Evolutionary conservation across 352 stramenopile genomes (phyloP), one percentile per base, ranked within the genome.

Genomic region (Phytophthora pistaciae): DNA sequence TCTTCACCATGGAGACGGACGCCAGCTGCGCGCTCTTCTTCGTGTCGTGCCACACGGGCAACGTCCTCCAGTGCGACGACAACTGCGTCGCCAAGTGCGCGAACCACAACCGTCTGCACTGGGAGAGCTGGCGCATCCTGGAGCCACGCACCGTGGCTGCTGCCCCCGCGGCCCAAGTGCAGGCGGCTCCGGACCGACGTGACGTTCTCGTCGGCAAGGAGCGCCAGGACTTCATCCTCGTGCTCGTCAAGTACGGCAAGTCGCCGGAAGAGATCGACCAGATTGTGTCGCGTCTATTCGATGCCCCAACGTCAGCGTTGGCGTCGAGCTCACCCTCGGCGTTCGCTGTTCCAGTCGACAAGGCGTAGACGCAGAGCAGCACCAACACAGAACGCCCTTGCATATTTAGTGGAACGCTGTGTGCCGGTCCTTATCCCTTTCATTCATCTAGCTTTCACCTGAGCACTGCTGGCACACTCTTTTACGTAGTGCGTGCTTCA

Each of bases 1-100:
- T 68, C 21, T 84, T 84, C 57, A 70, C 33, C 23, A 79, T 84
- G 54, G 77, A 84, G 48, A 79, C 69, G 16, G 70, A 77, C 57
- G 57, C 48, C 3, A 25, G 56, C 18, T 68, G 66, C 14, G 50
- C 27, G 13, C 60, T 81, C 7, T 74, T 71, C 60, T 81, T 81
- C 49, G 70, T 81, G n/a, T 84, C 73, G 8, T 68, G 56, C 52
- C 59, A 71, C 57, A 78, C 60, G 31, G 70, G 73, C 6, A 79
- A 72, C 20, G 58, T 70, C 13, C 70, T 81, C 6, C 63, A 81
- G n/a, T 79, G 56, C 25, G 52, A 74, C 29, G 36, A 59, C 20
- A 56, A 58, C 3, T 21, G 33, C 13, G 48, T 64, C 31, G 73
- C 57, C 25, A 70, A 70, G 23, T 81, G 77, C n/a, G 48, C 25